These are phyloP conservation scores for Backusella tarrabulga DNA, from an alignment of 192 early-diverging fungal species.

Conservation along the genomic window DNA sequence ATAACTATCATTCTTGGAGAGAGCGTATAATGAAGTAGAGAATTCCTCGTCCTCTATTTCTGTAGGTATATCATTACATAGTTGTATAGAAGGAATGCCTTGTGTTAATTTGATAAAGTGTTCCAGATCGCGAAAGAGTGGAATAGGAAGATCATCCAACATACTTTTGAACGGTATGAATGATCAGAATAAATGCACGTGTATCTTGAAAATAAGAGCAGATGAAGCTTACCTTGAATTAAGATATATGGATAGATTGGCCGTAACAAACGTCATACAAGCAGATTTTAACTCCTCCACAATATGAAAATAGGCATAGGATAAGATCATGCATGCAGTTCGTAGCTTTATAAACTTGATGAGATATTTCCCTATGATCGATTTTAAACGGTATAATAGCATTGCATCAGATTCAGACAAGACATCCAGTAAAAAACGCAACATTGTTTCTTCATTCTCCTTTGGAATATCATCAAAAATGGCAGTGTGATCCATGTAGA, in stretches of 20 bases:
- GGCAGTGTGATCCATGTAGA: slow-evolving; percentile 49
- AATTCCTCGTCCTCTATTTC: slow-evolving; percentile 14
- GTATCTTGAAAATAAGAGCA: neutral
- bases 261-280: slow-evolving; percentile 54
- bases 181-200: neutral
- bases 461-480: slow-evolving; percentile 41
- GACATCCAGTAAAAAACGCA: slow-evolving; percentile 53
- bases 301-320: slow-evolving; percentile 51
- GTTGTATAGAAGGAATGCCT: neutral
- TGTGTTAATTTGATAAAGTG: slow-evolving; percentile 14
- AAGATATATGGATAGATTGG: slow-evolving; percentile 44
- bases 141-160: slow-evolving; percentile 1
- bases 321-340: slow-evolving; percentile 55
- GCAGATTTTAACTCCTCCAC: slow-evolving; percentile 44
- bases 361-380: slow-evolving; percentile 38
- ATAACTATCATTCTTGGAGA: slow-evolving; percentile 23
- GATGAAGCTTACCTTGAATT: slow-evolving; percentile 30
- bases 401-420: slow-evolving; percentile 65
- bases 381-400: slow-evolving; percentile 49
- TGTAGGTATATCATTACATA: neutral
- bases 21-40: neutral
- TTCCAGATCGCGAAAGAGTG: slow-evolving; percentile 25
- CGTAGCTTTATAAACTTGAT: slow-evolving; percentile 39
- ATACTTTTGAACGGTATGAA: neutral
- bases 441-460: slow-evolving; percentile 38